These are phyloP conservation scores for Trypanosoma melophagium DNA, from an alignment of 208 protist species.

Conservation along the genomic window DNA sequence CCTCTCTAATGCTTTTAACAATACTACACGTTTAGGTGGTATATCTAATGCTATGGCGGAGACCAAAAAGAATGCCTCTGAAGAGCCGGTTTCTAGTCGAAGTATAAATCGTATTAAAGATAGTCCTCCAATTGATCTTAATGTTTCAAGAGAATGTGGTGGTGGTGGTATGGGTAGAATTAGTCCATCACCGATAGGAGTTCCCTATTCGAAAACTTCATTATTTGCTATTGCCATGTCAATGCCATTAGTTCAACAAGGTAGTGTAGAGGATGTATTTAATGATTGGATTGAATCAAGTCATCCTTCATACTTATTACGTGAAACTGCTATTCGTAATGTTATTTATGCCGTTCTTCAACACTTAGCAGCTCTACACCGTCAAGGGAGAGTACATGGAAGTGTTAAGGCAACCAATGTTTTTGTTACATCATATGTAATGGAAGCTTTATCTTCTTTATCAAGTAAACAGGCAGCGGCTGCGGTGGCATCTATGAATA, in stretches of 20 bases:
- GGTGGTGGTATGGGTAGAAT: not conserved
- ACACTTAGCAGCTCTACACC: slow-evolving; percentile 54
- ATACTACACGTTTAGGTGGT: not conserved
- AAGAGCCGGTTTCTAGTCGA: not conserved
- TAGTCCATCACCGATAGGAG: not conserved
- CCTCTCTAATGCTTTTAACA: no score
- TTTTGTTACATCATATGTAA: slow-evolving; percentile 48
- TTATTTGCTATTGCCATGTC: slow-evolving; percentile 36
- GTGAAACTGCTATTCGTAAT: slow-evolving; percentile 67
- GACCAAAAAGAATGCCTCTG: not conserved
- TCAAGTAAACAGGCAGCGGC: not conserved
- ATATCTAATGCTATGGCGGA: not conserved
- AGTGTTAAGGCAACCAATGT: slow-evolving; percentile 75
- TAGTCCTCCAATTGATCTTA: slow-evolving; percentile 2
- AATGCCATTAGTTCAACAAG: slow-evolving; percentile 46
- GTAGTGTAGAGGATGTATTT: slow-evolving; percentile 55
- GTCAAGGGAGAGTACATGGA: slow-evolving; percentile 48
- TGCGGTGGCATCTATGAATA: slow-evolving; percentile 5
- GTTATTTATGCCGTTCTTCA: slow-evolving; percentile 56
- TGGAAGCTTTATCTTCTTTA: slow-evolving; percentile 29
- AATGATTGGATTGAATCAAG: slow-evolving; percentile 32
- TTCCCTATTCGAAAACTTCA: not conserved
- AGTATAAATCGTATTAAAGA: not conserved
- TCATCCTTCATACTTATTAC: slow-evolving; percentile 38
- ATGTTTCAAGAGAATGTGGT: not conserved